Evolutionary conservation across 345 rosid species (phyloP).

Genomic region (Streptanthus diversifolius): DNA sequence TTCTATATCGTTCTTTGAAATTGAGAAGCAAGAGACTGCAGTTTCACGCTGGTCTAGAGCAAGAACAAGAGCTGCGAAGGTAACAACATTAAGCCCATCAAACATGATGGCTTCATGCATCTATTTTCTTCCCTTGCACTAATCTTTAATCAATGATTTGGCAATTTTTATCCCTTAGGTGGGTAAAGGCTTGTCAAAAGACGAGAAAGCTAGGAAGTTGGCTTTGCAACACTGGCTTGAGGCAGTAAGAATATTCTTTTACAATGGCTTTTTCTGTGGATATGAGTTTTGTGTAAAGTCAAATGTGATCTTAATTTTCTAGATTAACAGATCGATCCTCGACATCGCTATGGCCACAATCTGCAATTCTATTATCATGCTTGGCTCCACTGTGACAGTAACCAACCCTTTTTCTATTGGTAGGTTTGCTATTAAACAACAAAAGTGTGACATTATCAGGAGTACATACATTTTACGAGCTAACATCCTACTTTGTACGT

Average conservation of each 20-base stretch:
- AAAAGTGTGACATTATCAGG: not conserved
- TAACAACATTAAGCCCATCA: constrained; percentile 7
- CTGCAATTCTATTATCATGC: constrained; percentile 79
- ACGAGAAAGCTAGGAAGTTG: constrained; percentile 75
- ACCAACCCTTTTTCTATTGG: constrained; percentile 90
- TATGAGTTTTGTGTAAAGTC: not conserved
- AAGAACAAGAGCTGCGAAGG: constrained; percentile 86
- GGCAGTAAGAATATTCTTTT: constrained; percentile 54
- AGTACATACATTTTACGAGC: not conserved
- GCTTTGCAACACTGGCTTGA: constrained; percentile 98
- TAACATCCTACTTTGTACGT: constrained; percentile 24
- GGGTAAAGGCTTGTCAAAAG: constrained; percentile 88
- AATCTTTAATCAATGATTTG: not conserved
- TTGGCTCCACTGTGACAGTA: constrained; percentile 85
- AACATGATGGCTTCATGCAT: not conserved
- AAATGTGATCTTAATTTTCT: constrained; percentile 18
- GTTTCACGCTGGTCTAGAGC: constrained; percentile 93
- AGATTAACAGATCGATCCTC: constrained; percentile 73
- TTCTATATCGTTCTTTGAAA: constrained; percentile 85
- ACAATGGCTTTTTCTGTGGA: not conserved
- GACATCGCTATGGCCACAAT: constrained; percentile 95
- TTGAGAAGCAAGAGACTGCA: constrained; percentile 75
- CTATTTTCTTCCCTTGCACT: not conserved
- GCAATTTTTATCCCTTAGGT: constrained; percentile 39
- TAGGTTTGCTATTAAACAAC: constrained; percentile 32